A percentile compares a stretch with the other conserved stretches of the same genome.
Conservation (phyloP, 257 asterid genomes). For the Gentiana dahurica region DNA sequence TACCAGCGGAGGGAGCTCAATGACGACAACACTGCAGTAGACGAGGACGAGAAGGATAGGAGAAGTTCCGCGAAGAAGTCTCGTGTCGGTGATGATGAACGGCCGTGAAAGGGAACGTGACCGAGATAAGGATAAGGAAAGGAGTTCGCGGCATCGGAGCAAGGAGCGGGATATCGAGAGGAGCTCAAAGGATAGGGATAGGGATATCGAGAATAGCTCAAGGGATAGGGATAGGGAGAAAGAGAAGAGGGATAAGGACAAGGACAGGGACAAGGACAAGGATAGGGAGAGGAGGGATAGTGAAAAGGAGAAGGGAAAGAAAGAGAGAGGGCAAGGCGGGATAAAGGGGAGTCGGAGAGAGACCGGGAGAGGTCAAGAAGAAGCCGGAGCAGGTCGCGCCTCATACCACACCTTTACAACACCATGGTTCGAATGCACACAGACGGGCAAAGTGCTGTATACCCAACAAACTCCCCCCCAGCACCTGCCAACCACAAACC, state of each 20-base stretch:
- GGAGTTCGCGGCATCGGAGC: slow-evolving; percentile 27
- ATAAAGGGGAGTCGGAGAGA: slow-evolving; percentile 25
- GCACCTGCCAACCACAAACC: no score
- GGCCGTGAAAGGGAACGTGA: slow-evolving; percentile 39
- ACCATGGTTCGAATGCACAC: no score
- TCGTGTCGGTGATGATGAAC: slow-evolving; percentile 39
- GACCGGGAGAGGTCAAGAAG: slow-evolving; percentile 61
- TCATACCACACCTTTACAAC: background rate
- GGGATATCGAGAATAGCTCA: slow-evolving; percentile 9
- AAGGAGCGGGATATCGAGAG: slow-evolving; percentile 23
- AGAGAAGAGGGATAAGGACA: slow-evolving; percentile 48
- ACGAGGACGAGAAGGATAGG: slow-evolving; percentile 61
- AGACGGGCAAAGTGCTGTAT: no score
- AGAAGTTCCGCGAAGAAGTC: slow-evolving; percentile 59
- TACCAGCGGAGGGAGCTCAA: slow-evolving; percentile 60
- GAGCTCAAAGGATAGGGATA: slow-evolving; percentile 20
- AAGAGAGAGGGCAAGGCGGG: slow-evolving; percentile 21
- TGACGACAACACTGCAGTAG: slow-evolving; percentile 38
- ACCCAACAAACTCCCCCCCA: no score
- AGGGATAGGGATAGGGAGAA: slow-evolving; percentile 46
- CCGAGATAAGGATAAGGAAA: slow-evolving; percentile 41
- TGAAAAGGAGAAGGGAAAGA: slow-evolving; percentile 25
- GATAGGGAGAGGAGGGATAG: slow-evolving; percentile 25
- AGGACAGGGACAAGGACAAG: slow-evolving; percentile 33
- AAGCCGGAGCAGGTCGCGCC: slow-evolving; percentile 60